These are phyloP conservation scores for Torulaspora globosa DNA, from an alignment of 1,139 yeast genomes.

Conservation along the genomic window DNA sequence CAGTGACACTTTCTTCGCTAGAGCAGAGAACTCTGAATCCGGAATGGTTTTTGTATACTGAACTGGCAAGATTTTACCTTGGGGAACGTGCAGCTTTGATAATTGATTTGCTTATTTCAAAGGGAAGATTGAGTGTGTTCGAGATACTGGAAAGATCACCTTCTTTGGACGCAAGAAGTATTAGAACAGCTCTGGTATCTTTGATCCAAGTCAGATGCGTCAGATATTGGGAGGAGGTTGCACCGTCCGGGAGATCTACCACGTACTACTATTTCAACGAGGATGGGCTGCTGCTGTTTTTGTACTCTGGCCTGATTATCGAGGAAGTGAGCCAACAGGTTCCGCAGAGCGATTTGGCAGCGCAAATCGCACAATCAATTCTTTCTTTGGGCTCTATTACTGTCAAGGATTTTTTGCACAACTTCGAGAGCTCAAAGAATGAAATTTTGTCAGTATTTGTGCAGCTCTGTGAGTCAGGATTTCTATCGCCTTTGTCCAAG, in stretches of 20 bases:
- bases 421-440: slow-evolving; percentile 25
- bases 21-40: slow-evolving; percentile 54
- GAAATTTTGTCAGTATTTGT: slow-evolving; percentile 28
- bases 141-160: slow-evolving; percentile 45
- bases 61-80: slow-evolving; percentile 50
- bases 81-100: slow-evolving; percentile 64
- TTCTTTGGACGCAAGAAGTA: slow-evolving; percentile 42
- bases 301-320: slow-evolving; percentile 72
- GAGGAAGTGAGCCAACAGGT: slow-evolving; percentile 14
- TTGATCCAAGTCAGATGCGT: slow-evolving; percentile 65
- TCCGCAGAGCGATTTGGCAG: slow-evolving; percentile 42
- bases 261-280: slow-evolving; percentile 60
- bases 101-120: slow-evolving; percentile 51
- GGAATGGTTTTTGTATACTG: slow-evolving; percentile 52
- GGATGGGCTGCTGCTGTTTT: slow-evolving; percentile 56
- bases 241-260: slow-evolving; percentile 34
- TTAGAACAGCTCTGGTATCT: slow-evolving; percentile 58
- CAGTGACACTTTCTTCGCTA: slow-evolving; percentile 22
- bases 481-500: slow-evolving; percentile 50
- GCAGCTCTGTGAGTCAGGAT: slow-evolving; percentile 40
- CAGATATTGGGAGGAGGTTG: slow-evolving; percentile 47
- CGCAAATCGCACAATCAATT: slow-evolving; percentile 64
- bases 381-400: slow-evolving; percentile 60
- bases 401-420: slow-evolving; percentile 53
- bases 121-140: slow-evolving; percentile 52